Evolutionary conservation across 2,329 filamentous ascomycete species (phyloP), one percentile per base, ranked within the genome.

Genomic region (Paecilomyces variotii): DNA sequence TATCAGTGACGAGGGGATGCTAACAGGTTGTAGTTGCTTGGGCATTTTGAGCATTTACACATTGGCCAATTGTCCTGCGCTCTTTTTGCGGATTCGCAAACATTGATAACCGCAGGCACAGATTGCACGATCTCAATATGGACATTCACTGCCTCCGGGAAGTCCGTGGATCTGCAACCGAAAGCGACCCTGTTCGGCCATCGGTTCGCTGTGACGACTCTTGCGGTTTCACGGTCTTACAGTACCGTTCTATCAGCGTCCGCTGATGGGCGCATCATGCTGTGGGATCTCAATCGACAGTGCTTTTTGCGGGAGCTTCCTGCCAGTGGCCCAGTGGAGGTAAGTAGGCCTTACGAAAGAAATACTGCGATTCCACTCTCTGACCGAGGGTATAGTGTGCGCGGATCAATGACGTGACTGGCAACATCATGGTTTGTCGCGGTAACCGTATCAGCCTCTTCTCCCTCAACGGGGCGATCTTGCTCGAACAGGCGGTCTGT

Each of bases 221-320:
- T 99, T 54, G 90, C 92, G 0, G 87, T 93, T 1, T 95, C 90
- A 45, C 88, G 91, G 62, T 89, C 91, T 0, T 95, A 97, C 72
- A 92, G 90, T 68, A 89, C 91, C 0, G 84, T 99, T 56, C 81
- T 97, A 2, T 95, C 91, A 1, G 88, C 89, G 0, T 92, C 89
- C 0, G 82, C 82, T 0, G 90, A 96, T 68, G 92, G 92, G 0
- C 86, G 90, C 45, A 86, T 92, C 10, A 86, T 96, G 67, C 79
- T 97, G 2, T 99, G 94, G 94, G 94, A 97, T 71, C 81, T 99
- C 3, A 99, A 97, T 72, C 85, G 90, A 14, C 84, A 91, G 11
- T 89, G 91, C 56, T 96, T 96, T 67, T 87, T 97, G 4, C 85
- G 91, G 52, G 88, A 86, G 72, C 79, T 93, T 25, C 85, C 85